phyloP scores from a whole-genome alignment of 306 rosid species.

The Fagus sylvatica region DNA sequence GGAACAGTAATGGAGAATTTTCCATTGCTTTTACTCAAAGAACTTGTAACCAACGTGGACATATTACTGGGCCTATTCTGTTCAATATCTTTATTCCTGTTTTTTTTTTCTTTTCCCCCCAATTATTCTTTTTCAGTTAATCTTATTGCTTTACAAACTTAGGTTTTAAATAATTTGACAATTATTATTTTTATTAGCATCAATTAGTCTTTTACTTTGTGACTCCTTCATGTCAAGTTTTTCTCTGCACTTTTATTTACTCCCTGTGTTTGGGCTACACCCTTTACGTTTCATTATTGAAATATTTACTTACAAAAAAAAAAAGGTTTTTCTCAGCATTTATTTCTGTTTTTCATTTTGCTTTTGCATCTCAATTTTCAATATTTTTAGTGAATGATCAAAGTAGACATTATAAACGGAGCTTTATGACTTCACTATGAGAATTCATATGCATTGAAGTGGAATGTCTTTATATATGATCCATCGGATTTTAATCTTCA shows the following conservation, averaged over 20 bases:
- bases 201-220: slow-evolving; percentile 2
- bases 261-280: no score
- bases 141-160: background rate
- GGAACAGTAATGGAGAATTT: background rate
- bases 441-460: background rate
- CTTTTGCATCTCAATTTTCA: background rate
- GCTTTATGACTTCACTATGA: background rate
- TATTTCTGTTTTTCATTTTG: background rate
- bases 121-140: background rate
- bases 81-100: background rate
- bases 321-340: background rate
- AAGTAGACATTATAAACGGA: background rate
- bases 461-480: background rate
- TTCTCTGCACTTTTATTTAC: background rate
- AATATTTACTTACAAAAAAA: no score
- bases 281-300: no score
- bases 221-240: slow-evolving; percentile 18
- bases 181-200: background rate
- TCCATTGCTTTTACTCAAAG: background rate
- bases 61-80: background rate
- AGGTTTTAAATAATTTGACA: background rate
- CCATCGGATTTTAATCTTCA: background rate
- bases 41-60: background rate
- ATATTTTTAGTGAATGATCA: background rate
- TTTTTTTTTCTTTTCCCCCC: background rate